Evolutionary conservation across 371 early-diverging fungal species (phyloP).

Genomic region (Mucor irregularis): DNA sequence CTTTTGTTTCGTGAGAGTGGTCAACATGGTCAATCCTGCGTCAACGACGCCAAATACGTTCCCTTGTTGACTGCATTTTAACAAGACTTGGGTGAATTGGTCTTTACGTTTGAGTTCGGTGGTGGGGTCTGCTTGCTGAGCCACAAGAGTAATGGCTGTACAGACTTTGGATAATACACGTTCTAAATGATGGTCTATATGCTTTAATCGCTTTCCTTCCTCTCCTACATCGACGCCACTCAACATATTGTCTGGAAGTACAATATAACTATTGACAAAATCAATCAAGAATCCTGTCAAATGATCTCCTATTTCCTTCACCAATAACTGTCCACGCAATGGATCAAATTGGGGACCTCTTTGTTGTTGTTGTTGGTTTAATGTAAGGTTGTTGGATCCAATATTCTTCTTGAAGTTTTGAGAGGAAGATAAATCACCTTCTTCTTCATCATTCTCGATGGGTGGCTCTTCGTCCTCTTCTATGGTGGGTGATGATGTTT

Average conservation of each 20-base stretch:
- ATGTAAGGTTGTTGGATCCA: not conserved
- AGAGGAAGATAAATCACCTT: constrained; percentile 39
- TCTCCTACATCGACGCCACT: constrained; percentile 43
- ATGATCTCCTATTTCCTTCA: constrained; percentile 31
- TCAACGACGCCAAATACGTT: constrained; percentile 49
- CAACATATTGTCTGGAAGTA: constrained; percentile 20
- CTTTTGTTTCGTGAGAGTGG: constrained; percentile 24
- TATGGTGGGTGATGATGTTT: not conserved
- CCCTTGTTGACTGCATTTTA: constrained; percentile 52
- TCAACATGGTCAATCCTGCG: constrained; percentile 44
- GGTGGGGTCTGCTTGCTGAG: constrained; percentile 20
- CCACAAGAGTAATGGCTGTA: constrained; percentile 21
- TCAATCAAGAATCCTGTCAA: constrained; percentile 32
- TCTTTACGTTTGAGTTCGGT: constrained; percentile 17
- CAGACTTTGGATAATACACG: constrained; percentile 32
- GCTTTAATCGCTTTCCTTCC: constrained; percentile 35
- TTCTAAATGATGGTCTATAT: constrained; percentile 39
- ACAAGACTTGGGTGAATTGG: constrained; percentile 33
- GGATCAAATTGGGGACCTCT: constrained; percentile 35
- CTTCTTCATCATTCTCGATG: constrained; percentile 26
- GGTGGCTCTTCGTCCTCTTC: constrained; percentile 3
- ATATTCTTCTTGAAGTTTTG: not conserved
- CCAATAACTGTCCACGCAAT: constrained; percentile 37
- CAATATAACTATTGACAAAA: constrained; percentile 34
- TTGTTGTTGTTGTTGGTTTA: too few species aligned